A percentile compares a stretch with the other conserved stretches of the same genome.
Evolutionary conservation across 768 basidiomycete species (phyloP).

Genomic region (Exidia glandulosa): DNA sequence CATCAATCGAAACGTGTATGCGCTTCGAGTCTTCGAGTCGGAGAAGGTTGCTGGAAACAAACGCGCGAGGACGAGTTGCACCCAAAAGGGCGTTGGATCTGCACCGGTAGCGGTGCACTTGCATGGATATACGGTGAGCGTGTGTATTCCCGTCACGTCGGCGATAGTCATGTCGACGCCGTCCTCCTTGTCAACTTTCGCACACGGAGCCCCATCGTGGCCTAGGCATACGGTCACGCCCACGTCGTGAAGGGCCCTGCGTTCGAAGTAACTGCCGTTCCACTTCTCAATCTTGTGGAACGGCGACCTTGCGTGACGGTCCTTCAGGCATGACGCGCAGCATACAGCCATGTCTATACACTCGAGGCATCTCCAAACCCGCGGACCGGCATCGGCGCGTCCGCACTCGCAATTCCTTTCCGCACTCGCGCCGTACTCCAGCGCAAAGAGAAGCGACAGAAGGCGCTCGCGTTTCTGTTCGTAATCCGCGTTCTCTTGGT

Average conservation of each 20-base stretch:
- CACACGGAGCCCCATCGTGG: background rate
- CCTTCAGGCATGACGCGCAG: background rate
- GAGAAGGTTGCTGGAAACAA: background rate
- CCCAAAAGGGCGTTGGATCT: background rate
- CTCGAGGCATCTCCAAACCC: background rate
- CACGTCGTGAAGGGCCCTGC: background rate
- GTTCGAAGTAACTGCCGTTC: background rate
- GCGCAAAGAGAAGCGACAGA: background rate
- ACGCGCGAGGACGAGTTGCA: background rate
- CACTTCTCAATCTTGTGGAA: background rate
- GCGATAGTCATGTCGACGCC: background rate
- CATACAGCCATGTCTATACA: background rate
- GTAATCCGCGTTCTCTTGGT: background rate
- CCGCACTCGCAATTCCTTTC: background rate
- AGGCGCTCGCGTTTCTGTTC: background rate
- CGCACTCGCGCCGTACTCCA: background rate
- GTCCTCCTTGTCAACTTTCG: background rate
- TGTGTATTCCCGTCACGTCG: background rate
- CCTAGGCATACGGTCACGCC: background rate
- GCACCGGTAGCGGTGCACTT: background rate
- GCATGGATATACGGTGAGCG: background rate
- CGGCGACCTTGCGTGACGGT: background rate
- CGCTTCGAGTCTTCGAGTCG: background rate
- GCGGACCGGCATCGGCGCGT: background rate
- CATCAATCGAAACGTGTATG: background rate